Evolutionary conservation across 148 eudicot genomes (phyloP), one percentile per base, ranked within the genome.

Genomic region (Rhododendron mucronatum): DNA sequence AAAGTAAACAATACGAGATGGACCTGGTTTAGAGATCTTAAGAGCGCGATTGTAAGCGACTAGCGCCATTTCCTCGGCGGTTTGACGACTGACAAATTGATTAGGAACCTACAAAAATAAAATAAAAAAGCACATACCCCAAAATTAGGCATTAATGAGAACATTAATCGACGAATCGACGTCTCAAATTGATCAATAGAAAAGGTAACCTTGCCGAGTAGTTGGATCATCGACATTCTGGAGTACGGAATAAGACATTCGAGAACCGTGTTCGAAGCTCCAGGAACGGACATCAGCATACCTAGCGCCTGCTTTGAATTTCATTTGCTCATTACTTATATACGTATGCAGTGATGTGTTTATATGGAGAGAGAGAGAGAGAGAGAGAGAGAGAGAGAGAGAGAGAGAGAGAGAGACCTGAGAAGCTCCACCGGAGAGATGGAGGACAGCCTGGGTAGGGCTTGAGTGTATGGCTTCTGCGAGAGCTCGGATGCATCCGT

Each of bases 351-450:
- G 59, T 5, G 20, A 7, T 20, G 51, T 59, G 23, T 61, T 16
- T 55, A 78, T 77, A 51, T 51, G 51, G 82, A 18, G 6, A 44
- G 26, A 69, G 5, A 80, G 7, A 57, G 14, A 63, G 10, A 61
- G 53, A 30, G 65, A 57, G 7, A 18, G 65, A 20, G 65, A 59
- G n/a, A 82, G 69, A 74, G 61, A 81, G 75, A 81, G 65, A 59
- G n/a, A 81, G 69, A 74, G 61, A 81, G 76, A 81, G 37, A 63
- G 55, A 82, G 41, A 80, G 82, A 95, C 99, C 87, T 92, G 95
- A 89, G 99, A 93, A 47, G 98, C 98, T n/a, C 98, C 99, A 82
- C 99, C 99, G 83, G 98, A 89, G 91, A 94, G 87, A 86, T 92
- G 90, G 87, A 97, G 83, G 67, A 95, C 99, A 82, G 93, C 91